Conservation (phyloP, 192 early-diverging fungal genomes). For the Coemansia sp. region DNA sequence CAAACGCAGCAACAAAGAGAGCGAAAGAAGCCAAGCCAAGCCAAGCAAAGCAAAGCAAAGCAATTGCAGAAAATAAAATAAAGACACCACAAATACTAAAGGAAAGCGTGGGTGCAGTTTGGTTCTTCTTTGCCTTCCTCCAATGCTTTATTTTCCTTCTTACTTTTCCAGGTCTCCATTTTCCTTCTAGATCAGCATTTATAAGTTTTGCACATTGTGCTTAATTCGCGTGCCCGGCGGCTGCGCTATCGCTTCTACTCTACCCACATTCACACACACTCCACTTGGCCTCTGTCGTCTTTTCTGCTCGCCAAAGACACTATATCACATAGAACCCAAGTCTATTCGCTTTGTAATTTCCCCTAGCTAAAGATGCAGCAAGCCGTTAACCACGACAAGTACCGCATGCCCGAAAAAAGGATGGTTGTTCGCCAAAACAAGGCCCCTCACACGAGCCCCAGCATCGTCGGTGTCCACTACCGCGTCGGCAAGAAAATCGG, state of each 20-base stretch:
- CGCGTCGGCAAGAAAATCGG: slow-evolving; percentile 95
- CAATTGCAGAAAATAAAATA: background rate
- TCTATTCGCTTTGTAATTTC: background rate
- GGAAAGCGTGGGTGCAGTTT: background rate
- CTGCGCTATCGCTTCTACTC: slow-evolving; percentile 3
- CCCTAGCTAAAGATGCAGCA: slow-evolving; percentile 32
- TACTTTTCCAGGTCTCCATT: background rate
- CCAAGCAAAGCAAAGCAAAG: background rate
- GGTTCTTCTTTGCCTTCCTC: background rate
- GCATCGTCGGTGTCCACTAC: slow-evolving; percentile 95
- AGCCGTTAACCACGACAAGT: slow-evolving; percentile 49
- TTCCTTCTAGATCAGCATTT: slow-evolving; percentile 10
- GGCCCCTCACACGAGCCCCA: slow-evolving; percentile 56
- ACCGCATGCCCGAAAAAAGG: slow-evolving; percentile 44
- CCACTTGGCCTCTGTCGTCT: background rate
- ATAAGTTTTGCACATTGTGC: background rate
- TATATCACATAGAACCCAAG: background rate
- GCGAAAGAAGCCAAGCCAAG: too few relatives aligned
- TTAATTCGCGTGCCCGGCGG: background rate
- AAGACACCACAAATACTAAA: background rate
- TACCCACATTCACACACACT: background rate
- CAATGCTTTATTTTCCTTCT: slow-evolving; percentile 4
- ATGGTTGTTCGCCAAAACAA: slow-evolving; percentile 45
- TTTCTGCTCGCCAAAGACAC: background rate
- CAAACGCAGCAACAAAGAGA: background rate